Base-by-base conservation (phyloP, 495 filamentous ascomycete species). In the Trichoderma orchidacearum region DNA sequence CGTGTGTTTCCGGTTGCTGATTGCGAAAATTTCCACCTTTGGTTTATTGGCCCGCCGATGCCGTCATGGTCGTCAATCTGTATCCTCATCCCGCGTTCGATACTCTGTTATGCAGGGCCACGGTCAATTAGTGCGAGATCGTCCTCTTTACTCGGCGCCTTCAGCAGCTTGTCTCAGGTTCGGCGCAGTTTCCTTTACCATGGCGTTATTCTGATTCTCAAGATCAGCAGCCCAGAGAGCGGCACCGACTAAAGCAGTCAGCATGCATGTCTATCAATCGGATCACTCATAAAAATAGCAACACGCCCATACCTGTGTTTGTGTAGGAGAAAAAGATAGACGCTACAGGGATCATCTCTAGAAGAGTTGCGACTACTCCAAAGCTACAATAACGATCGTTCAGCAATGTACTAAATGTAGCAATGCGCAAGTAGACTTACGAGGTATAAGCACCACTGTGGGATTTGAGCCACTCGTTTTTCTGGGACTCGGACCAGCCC, bases 151-250 rank as follows among this genome's bases (percentile, higher is more conserved):
- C 63, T 82, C 70, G 28, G 73, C 75, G 60, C 80, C 81, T 65
- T 76, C 79, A 15, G 73, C 75, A 56, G 78, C 65, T 50, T 80
- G 79, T 51, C 72, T 72, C 54, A 84, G 62, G 5, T 65, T 72
- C 1, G 80, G 78, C 18, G 77, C 77, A 9, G 79, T 83, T 30
- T 70, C 73, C 53, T 69, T 60, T 29, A 67, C 65, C 75, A 76
- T 76, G 50, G 65, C 54, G 29, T 63, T 72, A 45, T 72, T 74
- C 59, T 72, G 78, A 58, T 79, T 76, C 70, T 97, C 93, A 55
- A 96, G 79, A 72, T 96, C 92, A 6, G 89, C 85, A 21, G 93
- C 91, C 90, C 90, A 98, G 28, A 98, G 73, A 18, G 90, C 93
- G 25, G 93, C 93, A 0, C 92, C 93, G 52, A 92, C 75, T 74